These are phyloP conservation scores for Vitis hybrid DNA, from an alignment of 177 flowering plant species.

Conservation along the genomic window DNA sequence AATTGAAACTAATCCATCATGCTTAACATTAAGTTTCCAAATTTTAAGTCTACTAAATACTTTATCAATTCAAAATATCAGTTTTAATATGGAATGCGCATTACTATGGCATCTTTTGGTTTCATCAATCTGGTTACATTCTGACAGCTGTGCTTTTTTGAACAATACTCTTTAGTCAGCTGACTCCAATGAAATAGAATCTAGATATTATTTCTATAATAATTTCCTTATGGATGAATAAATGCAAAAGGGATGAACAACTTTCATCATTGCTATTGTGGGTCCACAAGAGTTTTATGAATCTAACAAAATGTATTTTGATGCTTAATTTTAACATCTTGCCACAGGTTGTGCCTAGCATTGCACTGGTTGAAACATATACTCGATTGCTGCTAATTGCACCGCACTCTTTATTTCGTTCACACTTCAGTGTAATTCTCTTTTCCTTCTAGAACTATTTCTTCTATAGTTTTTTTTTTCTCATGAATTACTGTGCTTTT, in stretches of 20 bases:
- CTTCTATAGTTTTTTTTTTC: neutral
- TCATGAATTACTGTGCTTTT: neutral
- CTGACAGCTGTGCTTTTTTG: too few species aligned
- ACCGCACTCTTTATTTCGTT: conserved; percentile 88
- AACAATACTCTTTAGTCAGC: too few species aligned
- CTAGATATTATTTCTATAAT: neutral
- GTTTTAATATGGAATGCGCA: too few species aligned
- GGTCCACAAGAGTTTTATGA: neutral
- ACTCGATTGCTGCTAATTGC: conserved; percentile 74
- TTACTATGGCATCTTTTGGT: too few species aligned
- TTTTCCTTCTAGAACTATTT: neutral
- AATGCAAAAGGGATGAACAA: neutral
- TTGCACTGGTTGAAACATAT: conserved; percentile 96
- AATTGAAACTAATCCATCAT: too few species aligned
- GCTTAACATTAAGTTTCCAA: too few species aligned
- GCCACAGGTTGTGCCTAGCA: conserved; percentile 85
- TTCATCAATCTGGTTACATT: too few species aligned
- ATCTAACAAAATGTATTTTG: neutral
- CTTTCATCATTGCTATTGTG: neutral
- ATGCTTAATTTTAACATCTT: neutral
- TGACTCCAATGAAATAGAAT: neutral
- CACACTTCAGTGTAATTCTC: conserved; percentile 77
- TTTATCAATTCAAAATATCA: too few species aligned
- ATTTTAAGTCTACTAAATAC: too few species aligned
- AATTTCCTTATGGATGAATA: neutral